Evolutionary conservation across 306 rosid genomes (phyloP), one percentile per base, ranked within the genome.

Genomic region (Dalbergia cultrata): DNA sequence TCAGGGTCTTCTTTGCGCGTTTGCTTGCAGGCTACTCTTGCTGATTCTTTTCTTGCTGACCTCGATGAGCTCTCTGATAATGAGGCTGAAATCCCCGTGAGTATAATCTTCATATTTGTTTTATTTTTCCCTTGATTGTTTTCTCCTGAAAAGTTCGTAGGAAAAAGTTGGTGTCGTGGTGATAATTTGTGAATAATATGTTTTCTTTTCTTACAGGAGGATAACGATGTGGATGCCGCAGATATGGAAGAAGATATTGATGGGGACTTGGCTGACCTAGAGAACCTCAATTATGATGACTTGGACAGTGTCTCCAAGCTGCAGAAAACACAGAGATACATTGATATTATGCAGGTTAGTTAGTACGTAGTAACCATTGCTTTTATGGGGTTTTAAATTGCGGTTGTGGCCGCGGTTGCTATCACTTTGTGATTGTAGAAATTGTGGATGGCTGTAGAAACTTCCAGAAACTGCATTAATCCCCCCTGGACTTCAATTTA

Each of bases 11-110:
- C 3, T 8, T 5, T 74, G 37, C 9, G 12, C 50, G 58, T 67
- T 62, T 74, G 79, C 58, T 82, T 89, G 74, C 91, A 93, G 99
- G 97, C 95, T 14, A 92, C 99, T 37, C 91, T 95, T 26, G 99
- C 99, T 22, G 99, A 95, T 87, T 91, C 97, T 62, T 95, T 95
- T 69, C 99, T 93, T 19, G 97, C 97, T 4, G 99, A 95, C 83
- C 97, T 95, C 7, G 99, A 95, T 65, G 99, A 95, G 64, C 92
- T 95, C 64, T 95, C 99, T 17, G 97, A 95, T 85, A 94, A 92
- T 69, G 99, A 95, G 76, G 95, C 92, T 1, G 90, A 91, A 26
- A 67, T 86, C 84, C 81, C 72, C 13, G 97, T 95, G 47, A 85
- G 97, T 79, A 1, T 34, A 56, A 9, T 65, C 3, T 76, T n/a